Conservation (phyloP, 164 flowering plant species). For the Nymphaea thermarum region DNA sequence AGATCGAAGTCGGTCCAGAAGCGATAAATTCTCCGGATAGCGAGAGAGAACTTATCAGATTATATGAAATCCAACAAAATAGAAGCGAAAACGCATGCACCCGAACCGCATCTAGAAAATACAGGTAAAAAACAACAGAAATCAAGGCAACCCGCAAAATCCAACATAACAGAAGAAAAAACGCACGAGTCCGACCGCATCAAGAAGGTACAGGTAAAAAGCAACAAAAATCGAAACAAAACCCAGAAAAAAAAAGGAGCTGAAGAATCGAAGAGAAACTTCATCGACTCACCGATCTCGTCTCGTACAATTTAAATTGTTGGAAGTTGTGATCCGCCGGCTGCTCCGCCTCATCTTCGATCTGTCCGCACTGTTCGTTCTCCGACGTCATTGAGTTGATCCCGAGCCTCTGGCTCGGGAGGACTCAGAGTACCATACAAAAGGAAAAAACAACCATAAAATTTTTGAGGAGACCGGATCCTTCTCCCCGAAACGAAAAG, state of each 20-base stretch:
- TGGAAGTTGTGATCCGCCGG: conserved; percentile 26
- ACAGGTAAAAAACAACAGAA: not conserved
- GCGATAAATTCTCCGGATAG: too few species aligned
- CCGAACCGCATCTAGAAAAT: too few species aligned
- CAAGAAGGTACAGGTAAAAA: not conserved
- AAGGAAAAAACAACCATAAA: not conserved
- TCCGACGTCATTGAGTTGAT: conserved; percentile 40
- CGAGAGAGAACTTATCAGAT: too few species aligned
- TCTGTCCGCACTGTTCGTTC: conserved; percentile 17
- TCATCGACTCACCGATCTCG: conserved; percentile 43
- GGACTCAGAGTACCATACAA: conserved; percentile 20
- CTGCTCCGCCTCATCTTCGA: conserved; percentile 10
- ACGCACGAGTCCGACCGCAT: not conserved
- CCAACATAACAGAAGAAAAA: not conserved
- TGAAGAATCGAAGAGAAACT: not conserved
- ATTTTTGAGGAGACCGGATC: not conserved
- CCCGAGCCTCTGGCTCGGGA: conserved; percentile 47
- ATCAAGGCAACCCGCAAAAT: not conserved
- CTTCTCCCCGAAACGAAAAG: not conserved
- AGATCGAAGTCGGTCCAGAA: too few species aligned
- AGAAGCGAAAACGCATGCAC: too few species aligned
- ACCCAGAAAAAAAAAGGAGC: not conserved
- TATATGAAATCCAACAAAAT: too few species aligned
- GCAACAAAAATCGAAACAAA: not conserved
- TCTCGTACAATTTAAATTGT: conserved; percentile 70